Base-by-base conservation (phyloP, 805 yeast species). In the Komagataella phaffii region DNA sequence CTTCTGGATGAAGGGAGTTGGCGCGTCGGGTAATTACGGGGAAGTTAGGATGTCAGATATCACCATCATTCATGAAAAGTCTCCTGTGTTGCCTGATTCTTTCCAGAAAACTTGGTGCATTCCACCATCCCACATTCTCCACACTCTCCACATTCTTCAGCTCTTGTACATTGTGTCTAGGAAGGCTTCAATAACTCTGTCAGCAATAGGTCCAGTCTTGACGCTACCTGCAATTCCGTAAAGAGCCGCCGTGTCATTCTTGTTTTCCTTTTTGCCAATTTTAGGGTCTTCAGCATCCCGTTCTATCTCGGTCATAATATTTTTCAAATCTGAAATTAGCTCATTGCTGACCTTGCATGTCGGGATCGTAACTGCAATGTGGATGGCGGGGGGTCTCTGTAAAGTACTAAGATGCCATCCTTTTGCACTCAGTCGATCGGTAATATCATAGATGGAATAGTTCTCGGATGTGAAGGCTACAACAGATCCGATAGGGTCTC, bases 181-280 rank as follows among this genome's bases (percentile, higher is more conserved):
- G 62, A 91, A 91, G 0, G 85, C 90, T 12, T 77, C 84, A 45
- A 91, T 85, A 8, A 91, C 66, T 52, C 76, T 74, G 53, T 85
- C 95, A 8, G 89, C 96, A 12, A 93, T 81, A 2, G 95, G 93
- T 0, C 81, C 76, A 0, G 96, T 88, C 53, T 77, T 71, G 19
- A 93, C 79, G 60, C 93, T 86, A 6, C 96, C 97, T 2, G 98
- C 98, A 48, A 91, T 95, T 57, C 99, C 99, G 61, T 91, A 91
- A 47, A 91, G 63, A 3, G 93, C 96, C 14, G 96, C 93, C 1
- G 96, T 88, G 53, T 85, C 88, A 45, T 78, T 64, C 12, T 59
- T 54, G 1, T 58, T 57, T 3, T 54, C 57, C 36, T 59, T 56
- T 18, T 61, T 57, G 7, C 55, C 57, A 30, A 30, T 30, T 30